Base-by-base conservation (phyloP, 176 grass and related monocot genomes). In the Ensete ventricosum region DNA sequence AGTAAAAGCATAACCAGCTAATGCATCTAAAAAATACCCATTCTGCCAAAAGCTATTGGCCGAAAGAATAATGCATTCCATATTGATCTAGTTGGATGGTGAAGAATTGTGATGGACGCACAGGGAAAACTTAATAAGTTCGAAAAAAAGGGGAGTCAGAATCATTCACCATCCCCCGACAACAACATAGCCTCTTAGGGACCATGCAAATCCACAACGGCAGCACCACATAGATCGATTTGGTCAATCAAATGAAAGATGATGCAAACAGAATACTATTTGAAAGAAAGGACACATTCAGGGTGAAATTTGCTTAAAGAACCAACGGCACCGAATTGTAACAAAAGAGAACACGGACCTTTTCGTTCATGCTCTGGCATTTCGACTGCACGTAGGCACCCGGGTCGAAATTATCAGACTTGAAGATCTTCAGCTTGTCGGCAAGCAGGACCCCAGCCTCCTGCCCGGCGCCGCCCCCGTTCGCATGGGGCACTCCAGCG, bases 371-470 rank as follows among this genome's bases (percentile, higher is more conserved):
- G 52, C 79, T 83, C 80, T 91, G 95, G 84, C 95, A 98, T 79
- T 93, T 98, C 67, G 95, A 98, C 80, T 94, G 95, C 84, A 98
- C 86, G 77, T 98, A 98, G 22, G 90, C 75, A 66, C 91, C 90
- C 58, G 86, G 86, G 78, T 93, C 95, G 79, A 98, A 98, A 67
- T 91, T 91, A 54, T 98, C 95, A 52, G 82, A 91, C 83, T 98
- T 98, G 90, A 98, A 98, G 84, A 98, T 94, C 90, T 98, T 98
- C 77, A 98, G 90, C 80, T 98, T 98, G 72, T 98, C 88, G 14
- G 95, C 82, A 34, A 98, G 95, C 86, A 89, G 95, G 72, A 93
- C 90, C 24, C 77, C 90, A 53, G 84, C 73, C 52, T 92, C 89
- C 43, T 78, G 74, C 0, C 76, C 65, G 16, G 67, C 53, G 19